phyloP scores from a whole-genome alignment of 2,329 filamentous ascomycete genomes.

The Penicillium nordicum region DNA sequence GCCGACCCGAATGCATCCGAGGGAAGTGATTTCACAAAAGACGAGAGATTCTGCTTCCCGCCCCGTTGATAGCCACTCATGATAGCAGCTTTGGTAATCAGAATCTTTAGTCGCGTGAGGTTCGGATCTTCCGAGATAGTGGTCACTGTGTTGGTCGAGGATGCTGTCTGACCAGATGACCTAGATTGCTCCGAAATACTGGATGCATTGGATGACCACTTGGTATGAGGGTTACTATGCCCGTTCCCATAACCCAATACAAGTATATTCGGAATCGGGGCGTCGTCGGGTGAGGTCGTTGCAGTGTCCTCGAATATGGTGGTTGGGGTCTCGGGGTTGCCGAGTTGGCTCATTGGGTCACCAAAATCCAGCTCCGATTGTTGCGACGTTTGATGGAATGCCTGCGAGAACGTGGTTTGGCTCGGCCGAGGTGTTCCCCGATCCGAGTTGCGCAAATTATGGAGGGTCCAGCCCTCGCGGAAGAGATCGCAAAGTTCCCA shows the following conservation, averaged over 20 bases:
- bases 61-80: slow-evolving; percentile 74
- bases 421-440: slow-evolving; percentile 78
- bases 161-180: slow-evolving; percentile 49
- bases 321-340: slow-evolving; percentile 78
- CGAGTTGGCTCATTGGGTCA: slow-evolving; percentile 25
- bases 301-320: slow-evolving; percentile 94
- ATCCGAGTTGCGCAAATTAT: slow-evolving; percentile 65
- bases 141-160: slow-evolving; percentile 44
- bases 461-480: slow-evolving; percentile 82
- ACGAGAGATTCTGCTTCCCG: slow-evolving; percentile 58
- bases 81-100: slow-evolving; percentile 81
- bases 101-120: slow-evolving; percentile 69
- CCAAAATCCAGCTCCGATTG: slow-evolving; percentile 37
- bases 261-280: slow-evolving; percentile 79
- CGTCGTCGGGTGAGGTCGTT: slow-evolving; percentile 76
- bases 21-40: slow-evolving; percentile 72
- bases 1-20: slow-evolving; percentile 73
- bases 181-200: slow-evolving; percentile 78
- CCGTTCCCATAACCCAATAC: slow-evolving; percentile 70
- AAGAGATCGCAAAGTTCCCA: slow-evolving; percentile 95
- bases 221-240: slow-evolving; percentile 47
- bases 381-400: slow-evolving; percentile 49
- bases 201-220: slow-evolving; percentile 77
- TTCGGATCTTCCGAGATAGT: slow-evolving; percentile 66
- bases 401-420: slow-evolving; percentile 69